Evolutionary conservation across 1,139 yeast genomes (phyloP), one percentile per base, ranked within the genome.

Genomic region (Candida sanyaensis): DNA sequence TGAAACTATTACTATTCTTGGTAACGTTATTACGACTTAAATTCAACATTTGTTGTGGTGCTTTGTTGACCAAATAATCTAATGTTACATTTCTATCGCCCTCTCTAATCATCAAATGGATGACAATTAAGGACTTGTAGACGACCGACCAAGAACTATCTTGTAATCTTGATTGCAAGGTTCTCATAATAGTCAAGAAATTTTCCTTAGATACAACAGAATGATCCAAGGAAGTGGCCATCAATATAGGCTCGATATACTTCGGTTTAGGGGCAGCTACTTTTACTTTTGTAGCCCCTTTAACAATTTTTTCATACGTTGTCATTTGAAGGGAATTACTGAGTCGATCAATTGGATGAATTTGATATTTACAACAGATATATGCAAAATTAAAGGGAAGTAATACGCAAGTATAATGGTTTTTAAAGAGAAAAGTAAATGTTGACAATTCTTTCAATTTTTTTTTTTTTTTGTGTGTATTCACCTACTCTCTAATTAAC

Each of bases 251-350:
- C 67, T 91, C 97, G 48, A 92, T 86, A 63, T 93, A 95, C 64
- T 95, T 93, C 40, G 96, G 87, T 69, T 93, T 93, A 12, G 99
- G 99, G 27, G 98, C 97, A n/a, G 99, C 98, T 71, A 91, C 83
- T 79, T 84, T 72, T 47, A 73, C 70, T 55, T 73, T 75, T 51
- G 80, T 77, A 55, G 80, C 80, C 21, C 80, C 80, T 58, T 75
- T 71, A 48, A 73, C 78, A 43, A 73, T 71, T 58, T 75, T 72
- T 51, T 73, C 78, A 55, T 73, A 74, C 6, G 79, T 76, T 28
- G 78, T 73, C 79, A 75, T 75, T 10, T 36, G 13, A 3, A 5
- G 27, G 9, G 6, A 23, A 23, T 8, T n/a, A 23, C 23, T 36
- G n/a, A 17, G 9, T 11, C 23, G 38, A 36, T 34, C 38, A 23